A percentile compares a stretch with the other conserved stretches of the same genome.
Evolutionary conservation across 768 basidiomycete species (phyloP).

Genomic region (Trametes elegans): DNA sequence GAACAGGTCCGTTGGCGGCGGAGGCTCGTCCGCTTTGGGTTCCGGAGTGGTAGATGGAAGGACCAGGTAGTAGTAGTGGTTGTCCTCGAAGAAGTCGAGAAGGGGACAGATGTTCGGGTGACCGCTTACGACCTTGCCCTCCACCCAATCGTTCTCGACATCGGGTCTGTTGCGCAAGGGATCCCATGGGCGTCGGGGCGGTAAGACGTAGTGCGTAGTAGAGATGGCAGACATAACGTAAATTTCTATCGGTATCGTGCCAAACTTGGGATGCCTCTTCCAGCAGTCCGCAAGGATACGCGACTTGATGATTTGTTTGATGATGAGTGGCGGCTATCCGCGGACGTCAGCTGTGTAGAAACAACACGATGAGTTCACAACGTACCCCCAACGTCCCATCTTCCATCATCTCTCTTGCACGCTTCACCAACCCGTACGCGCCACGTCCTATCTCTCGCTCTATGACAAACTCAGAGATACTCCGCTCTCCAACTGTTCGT

Average conservation of each 20-base stretch:
- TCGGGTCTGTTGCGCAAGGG: slow-evolving; percentile 49
- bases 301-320: slow-evolving; percentile 98
- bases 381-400: slow-evolving; percentile 86
- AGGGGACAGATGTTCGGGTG: slow-evolving; percentile 96
- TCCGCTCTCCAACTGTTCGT: slow-evolving; percentile 52
- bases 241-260: slow-evolving; percentile 98
- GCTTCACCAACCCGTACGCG: slow-evolving; percentile 93
- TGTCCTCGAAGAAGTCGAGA: slow-evolving; percentile 96
- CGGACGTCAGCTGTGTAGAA: slow-evolving; percentile 12
- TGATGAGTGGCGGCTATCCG: slow-evolving; percentile 79
- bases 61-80: slow-evolving; percentile 93
- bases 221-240: slow-evolving; percentile 92
- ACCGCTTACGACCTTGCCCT: slow-evolving; percentile 72
- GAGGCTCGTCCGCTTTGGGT: slow-evolving; percentile 46
- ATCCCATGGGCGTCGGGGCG: slow-evolving; percentile 80
- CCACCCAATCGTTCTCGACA: slow-evolving; percentile 54
- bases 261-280: slow-evolving; percentile 94
- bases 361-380: background rate
- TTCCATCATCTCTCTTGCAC: slow-evolving; percentile 71
- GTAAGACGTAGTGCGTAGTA: slow-evolving; percentile 75
- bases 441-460: slow-evolving; percentile 89
- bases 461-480: slow-evolving; percentile 83
- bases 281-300: slow-evolving; percentile 98
- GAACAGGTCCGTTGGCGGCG: slow-evolving; percentile 82
- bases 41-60: slow-evolving; percentile 75